Evolutionary conservation across 2,329 filamentous ascomycete genomes (phyloP), one percentile per base, ranked within the genome.

Genomic region (Harringtonia aguacate): DNA sequence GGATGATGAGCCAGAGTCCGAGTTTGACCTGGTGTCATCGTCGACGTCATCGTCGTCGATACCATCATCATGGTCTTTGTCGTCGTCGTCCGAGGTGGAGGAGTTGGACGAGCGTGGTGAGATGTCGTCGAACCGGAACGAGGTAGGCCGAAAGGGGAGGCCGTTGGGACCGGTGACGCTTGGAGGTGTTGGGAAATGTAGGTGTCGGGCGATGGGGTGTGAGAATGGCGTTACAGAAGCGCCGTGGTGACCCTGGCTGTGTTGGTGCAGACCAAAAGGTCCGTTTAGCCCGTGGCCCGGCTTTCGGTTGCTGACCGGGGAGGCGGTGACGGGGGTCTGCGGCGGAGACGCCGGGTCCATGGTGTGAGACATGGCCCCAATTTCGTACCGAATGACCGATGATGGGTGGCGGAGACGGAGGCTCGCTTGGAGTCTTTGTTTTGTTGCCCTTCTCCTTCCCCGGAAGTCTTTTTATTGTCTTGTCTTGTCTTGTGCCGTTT

Each of bases 261-360:
- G 42, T 17, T 36, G 20, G n/a, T 41, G 39, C 9, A 40, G 42
- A 27, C 34, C 30, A 43, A 42, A 44, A 13, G 41, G 17, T 39
- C 40, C 21, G 33, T 37, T 27, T 15, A 18, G 44, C 15, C 38
- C 39, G 18, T 33, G 35, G 39, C 53, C 54, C 48, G 49, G 52
- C 48, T 56, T 56, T 39, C 55, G 58, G 36, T 54, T 50, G 46
- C 56, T 53, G 42, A 52, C 52, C 41, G 60, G 61, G 10, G 58
- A 56, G 37, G 60, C 48, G 29, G 60, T 58, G 44, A 58, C 62
- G 18, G 66, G 65, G 8, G 65, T 67, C 47, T 65, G 58, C 33
- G 66, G 66, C 46, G 66, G 66, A 27, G 66, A 68, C 22, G 63
- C 61, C 31, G 64, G 65, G 38, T 57, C 60, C 50, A 59, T 45